Base-by-base conservation (phyloP, 176 grass and related monocot species). In the Oryza longistaminata region DNA sequence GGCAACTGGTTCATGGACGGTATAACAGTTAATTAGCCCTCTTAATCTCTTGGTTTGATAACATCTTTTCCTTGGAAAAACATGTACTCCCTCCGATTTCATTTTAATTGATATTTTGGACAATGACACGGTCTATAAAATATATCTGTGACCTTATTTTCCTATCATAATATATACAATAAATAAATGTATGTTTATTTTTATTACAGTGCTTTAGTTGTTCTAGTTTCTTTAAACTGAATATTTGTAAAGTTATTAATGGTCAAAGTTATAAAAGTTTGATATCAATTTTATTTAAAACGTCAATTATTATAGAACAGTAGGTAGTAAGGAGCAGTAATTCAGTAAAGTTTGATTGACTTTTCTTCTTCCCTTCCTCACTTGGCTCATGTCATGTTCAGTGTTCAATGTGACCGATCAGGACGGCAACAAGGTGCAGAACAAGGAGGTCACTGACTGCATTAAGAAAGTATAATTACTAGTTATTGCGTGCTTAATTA, bases 371-470 rank as follows among this genome's bases (percentile, higher is more conserved):
- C 10, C 73, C 53, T 50, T 29, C 1, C 24, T 71, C 77, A 89
- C 16, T 75, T 79, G 70, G 46, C 64, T 87, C 70, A 74, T 43
- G 45, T 82, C 74, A 2, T 70, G 43, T 70, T 87, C 89, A 94
- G 92, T 92, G 43, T 94, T 94, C 80, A 91, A 94, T 94, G 92
- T 92, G 64, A 91, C 90, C 8, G 85, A 94, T 88, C 80, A 71
- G 39, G 81, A 90, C 9, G 92, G 92, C 50, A 83, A 64, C 5
- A 94, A 94, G 66, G 65, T 94, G 44, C 15, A 71, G 49, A 73
- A 88, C 52, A 82, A 9, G 64, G 71, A 85, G 72, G 62, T 86
- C 48, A 92, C 90, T 11, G 88, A 90, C 52, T 74, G 75, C 40
- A 90, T 94, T 50, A 81, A 94, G 83, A 81, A 87, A 46, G 92